Evolutionary conservation across 352 stramenopile genomes (phyloP).

Genomic region (Saprolegnia parasitica): DNA sequence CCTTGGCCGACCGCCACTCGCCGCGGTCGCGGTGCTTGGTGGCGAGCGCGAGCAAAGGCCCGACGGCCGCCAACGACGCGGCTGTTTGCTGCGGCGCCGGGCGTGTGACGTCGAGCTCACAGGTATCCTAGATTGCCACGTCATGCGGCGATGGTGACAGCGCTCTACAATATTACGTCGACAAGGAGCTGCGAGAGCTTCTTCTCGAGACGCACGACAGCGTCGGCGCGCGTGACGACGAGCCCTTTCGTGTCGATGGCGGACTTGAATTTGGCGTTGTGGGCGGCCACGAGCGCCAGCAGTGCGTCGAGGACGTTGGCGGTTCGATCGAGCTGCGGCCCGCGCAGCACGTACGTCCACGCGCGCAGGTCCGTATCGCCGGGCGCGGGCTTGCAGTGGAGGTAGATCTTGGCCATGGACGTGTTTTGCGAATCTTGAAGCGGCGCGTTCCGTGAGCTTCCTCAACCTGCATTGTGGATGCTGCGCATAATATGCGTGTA

Average conservation of each 20-base stretch:
- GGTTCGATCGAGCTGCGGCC: not conserved
- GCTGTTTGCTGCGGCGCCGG: not conserved
- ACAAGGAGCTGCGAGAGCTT: conserved; percentile 20
- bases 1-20: conserved; percentile 18
- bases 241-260: conserved; percentile 34
- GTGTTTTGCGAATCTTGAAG: not conserved
- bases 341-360: conserved; percentile 19
- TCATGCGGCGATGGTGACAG: not conserved
- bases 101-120: conserved; percentile 11
- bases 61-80: not conserved
- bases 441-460: not conserved
- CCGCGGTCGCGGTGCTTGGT: conserved; percentile 15
- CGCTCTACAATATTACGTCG: not conserved
- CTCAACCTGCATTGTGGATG: not conserved
- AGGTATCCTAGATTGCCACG: conserved; percentile 14
- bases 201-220: conserved; percentile 18
- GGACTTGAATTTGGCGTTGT: conserved; percentile 42
- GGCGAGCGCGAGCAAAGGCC: conserved; percentile 11
- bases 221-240: conserved; percentile 43
- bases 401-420: conserved; percentile 38
- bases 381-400: conserved; percentile 41
- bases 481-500: not conserved
- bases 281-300: conserved; percentile 36
- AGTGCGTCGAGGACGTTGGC: conserved; percentile 39
- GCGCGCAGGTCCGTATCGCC: not conserved